Conservation (phyloP, 1,284 basidiomycete species). For the Phlebopus sp. region DNA sequence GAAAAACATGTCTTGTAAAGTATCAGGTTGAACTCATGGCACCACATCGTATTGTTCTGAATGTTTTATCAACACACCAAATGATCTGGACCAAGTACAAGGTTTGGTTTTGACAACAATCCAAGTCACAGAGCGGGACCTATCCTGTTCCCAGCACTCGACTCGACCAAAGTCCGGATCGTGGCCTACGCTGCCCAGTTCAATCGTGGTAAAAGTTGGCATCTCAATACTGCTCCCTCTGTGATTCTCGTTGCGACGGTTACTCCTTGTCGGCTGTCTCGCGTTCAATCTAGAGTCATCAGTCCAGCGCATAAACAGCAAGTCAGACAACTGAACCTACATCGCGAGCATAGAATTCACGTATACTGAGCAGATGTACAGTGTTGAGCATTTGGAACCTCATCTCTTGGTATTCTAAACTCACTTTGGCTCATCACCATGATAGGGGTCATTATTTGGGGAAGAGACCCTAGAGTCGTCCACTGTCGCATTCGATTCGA, state of each 20-base stretch:
- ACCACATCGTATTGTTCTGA: not conserved
- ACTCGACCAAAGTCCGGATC: too few species aligned
- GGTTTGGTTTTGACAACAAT: not conserved
- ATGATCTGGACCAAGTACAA: not conserved
- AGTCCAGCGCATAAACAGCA: not conserved
- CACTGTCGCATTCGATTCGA: too few species aligned
- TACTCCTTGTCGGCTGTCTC: not conserved
- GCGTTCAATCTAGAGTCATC: not conserved
- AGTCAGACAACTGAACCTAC: not conserved
- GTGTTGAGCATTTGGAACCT: not conserved
- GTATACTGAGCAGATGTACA: not conserved
- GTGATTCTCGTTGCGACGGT: not conserved
- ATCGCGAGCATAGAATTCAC: conserved; percentile 1
- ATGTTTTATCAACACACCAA: not conserved
- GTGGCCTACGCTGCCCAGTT: not conserved
- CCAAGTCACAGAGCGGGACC: too few species aligned
- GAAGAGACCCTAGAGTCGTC: too few species aligned
- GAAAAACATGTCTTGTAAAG: not conserved
- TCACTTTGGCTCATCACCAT: not conserved
- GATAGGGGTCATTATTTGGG: not conserved
- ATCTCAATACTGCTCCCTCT: not conserved
- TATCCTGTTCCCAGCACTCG: too few species aligned
- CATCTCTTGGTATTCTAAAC: not conserved
- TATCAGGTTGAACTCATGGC: not conserved
- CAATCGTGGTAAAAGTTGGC: not conserved